phyloP scores from a whole-genome alignment of 164 flowering plant genomes.

The Taxillus chinensis region DNA sequence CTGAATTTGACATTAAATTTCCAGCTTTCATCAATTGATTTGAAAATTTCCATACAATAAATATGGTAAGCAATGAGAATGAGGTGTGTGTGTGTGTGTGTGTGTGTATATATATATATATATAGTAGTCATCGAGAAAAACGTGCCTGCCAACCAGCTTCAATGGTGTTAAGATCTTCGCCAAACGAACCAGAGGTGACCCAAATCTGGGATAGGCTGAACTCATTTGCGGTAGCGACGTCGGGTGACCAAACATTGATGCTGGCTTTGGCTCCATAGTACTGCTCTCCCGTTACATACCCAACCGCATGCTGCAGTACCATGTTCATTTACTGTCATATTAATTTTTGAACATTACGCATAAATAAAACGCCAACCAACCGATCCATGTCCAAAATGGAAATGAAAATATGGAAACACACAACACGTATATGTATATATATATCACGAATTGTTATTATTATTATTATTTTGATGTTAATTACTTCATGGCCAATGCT shows the following conservation, averaged over 20 bases:
- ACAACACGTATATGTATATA: too few relatives aligned
- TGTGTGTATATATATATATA: too few relatives aligned
- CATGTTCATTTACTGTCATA: not conserved
- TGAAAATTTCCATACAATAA: too few relatives aligned
- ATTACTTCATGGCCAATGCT: slow-evolving; percentile 87
- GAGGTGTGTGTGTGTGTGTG: too few relatives aligned
- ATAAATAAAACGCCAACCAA: not conserved
- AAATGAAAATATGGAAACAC: too few relatives aligned
- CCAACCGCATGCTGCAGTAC: slow-evolving; percentile 64
- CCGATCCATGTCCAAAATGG: too few relatives aligned
- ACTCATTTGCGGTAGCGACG: slow-evolving; percentile 45
- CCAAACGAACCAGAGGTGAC: slow-evolving; percentile 68
- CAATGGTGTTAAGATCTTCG: slow-evolving; percentile 84
- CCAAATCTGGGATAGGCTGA: slow-evolving; percentile 77
- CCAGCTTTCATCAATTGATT: too few relatives aligned
- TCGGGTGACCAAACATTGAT: slow-evolving; percentile 70
- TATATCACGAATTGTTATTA: too few relatives aligned
- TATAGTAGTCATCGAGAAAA: not conserved
- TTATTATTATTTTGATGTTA: too few relatives aligned
- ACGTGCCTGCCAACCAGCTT: slow-evolving; percentile 97
- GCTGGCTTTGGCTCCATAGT: slow-evolving; percentile 71
- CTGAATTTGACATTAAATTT: too few relatives aligned
- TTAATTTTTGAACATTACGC: not conserved
- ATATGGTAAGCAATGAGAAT: too few relatives aligned
- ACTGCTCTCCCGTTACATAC: slow-evolving; percentile 53